Evolutionary conservation across 495 filamentous ascomycete genomes (phyloP).

Genomic region (Xylaria nigripes): DNA sequence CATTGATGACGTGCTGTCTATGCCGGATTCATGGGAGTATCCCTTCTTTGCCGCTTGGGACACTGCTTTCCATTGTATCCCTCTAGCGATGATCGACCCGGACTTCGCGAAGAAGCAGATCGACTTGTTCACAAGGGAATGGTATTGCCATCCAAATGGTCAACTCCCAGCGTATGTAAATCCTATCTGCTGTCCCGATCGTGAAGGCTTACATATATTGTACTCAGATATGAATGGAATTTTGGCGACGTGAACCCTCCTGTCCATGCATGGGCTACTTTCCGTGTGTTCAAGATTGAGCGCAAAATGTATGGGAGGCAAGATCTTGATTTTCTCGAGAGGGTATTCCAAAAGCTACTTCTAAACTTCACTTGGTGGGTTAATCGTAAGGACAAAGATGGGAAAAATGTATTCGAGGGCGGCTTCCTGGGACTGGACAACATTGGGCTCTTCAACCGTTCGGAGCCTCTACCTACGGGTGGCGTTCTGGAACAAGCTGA

Average conservation of each 20-base stretch:
- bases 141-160: conserved; percentile 99
- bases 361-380: conserved; percentile 99
- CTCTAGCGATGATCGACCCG: conserved; percentile 91
- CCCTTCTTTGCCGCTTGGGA: conserved; percentile 99
- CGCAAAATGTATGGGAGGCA: conserved; percentile 92
- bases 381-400: conserved; percentile 86
- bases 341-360: conserved; percentile 92
- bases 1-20: conserved; percentile 88
- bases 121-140: conserved; percentile 89
- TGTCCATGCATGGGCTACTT: conserved; percentile 92
- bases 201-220: conserved; percentile 25
- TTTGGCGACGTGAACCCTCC: conserved; percentile 96
- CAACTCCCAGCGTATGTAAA: conserved; percentile 56
- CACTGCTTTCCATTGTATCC: conserved; percentile 92
- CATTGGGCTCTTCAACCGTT: conserved; percentile 96
- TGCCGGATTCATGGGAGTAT: conserved; percentile 98
- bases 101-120: conserved; percentile 97
- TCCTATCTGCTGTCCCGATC: not conserved
- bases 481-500: conserved; percentile 92
- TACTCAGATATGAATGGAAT: conserved; percentile 79
- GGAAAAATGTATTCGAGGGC: conserved; percentile 94
- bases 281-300: conserved; percentile 95
- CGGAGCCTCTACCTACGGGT: conserved; percentile 87
- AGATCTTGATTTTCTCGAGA: conserved; percentile 89
- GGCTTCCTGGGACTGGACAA: conserved; percentile 96